A percentile compares a stretch with the other conserved stretches of the same genome.
These are phyloP conservation scores for Rhodotorula sp. DNA, from an alignment of 1,284 basidiomycete genomes.

Conservation along the genomic window DNA sequence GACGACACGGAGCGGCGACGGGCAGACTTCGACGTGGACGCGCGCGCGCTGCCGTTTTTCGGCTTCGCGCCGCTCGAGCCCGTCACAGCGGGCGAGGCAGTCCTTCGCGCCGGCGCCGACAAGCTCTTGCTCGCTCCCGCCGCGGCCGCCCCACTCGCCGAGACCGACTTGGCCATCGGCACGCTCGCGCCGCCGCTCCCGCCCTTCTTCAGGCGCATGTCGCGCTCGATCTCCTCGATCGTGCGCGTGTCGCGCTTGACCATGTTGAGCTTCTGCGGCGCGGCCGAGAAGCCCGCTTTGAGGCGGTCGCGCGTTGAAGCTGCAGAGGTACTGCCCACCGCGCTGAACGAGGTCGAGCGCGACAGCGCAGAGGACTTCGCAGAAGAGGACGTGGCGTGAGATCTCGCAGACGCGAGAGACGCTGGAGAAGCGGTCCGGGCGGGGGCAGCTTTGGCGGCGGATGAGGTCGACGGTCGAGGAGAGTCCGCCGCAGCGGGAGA, in stretches of 20 bases:
- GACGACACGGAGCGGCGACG: neutral
- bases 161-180: neutral
- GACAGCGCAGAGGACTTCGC: neutral
- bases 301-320: constrained; percentile 31
- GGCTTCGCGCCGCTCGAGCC: neutral
- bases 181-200: neutral
- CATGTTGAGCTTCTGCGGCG: constrained; percentile 34
- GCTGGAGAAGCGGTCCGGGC: neutral
- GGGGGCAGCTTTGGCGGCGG: neutral
- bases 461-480: neutral
- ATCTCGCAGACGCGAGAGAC: neutral
- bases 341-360: neutral
- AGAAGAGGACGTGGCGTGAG: neutral
- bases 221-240: constrained; percentile 47
- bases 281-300: constrained; percentile 9
- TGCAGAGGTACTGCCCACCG: neutral
- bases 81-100: neutral
- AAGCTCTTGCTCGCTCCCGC: neutral
- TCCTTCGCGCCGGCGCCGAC: neutral
- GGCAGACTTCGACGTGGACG: neutral
- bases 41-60: neutral
- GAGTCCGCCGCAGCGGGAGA: neutral
- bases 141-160: neutral
- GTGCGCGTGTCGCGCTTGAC: constrained; percentile 44
- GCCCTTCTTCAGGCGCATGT: constrained; percentile 34